These are phyloP conservation scores for Uronychia setigera DNA, from an alignment of 73 alveolate genomes.

Conservation along the genomic window DNA sequence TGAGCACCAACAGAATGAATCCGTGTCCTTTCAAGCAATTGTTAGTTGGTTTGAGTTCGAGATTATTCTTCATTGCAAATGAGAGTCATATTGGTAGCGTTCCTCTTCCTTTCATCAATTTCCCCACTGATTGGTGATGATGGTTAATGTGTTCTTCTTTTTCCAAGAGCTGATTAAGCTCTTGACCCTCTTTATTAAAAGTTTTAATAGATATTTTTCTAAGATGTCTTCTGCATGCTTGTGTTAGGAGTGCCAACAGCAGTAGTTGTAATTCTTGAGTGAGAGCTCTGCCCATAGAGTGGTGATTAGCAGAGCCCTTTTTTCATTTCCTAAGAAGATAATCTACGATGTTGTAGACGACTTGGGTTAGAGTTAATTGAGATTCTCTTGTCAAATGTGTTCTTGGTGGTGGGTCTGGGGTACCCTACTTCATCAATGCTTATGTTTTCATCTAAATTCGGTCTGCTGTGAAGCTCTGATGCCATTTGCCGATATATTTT, in stretches of 20 bases:
- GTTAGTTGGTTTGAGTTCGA: neutral
- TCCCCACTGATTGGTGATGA: neutral
- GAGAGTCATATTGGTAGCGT: neutral
- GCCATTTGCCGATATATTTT: conserved; percentile 5
- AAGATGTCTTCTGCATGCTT: neutral
- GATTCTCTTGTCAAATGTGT: neutral
- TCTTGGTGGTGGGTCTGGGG: too few relatives aligned
- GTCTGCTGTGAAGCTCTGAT: conserved; percentile 2
- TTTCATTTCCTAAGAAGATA: neutral
- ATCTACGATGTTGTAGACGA: neutral
- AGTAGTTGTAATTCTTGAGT: neutral
- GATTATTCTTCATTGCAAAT: neutral
- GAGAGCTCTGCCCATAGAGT: neutral
- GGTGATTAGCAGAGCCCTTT: neutral
- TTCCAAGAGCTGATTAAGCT: neutral
- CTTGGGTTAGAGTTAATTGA: neutral
- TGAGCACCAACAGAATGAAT: neutral
- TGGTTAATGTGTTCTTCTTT: neutral
- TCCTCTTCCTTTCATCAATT: neutral
- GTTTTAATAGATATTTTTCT: too few relatives aligned
- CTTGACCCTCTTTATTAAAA: neutral
- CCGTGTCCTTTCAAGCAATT: neutral
- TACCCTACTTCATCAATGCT: too few relatives aligned
- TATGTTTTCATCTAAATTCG: neutral
- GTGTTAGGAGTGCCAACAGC: conserved; percentile 2